Base-by-base conservation (phyloP, 225 moss, liverwort and hornwort genomes). In the Marchantia paleacea region DNA sequence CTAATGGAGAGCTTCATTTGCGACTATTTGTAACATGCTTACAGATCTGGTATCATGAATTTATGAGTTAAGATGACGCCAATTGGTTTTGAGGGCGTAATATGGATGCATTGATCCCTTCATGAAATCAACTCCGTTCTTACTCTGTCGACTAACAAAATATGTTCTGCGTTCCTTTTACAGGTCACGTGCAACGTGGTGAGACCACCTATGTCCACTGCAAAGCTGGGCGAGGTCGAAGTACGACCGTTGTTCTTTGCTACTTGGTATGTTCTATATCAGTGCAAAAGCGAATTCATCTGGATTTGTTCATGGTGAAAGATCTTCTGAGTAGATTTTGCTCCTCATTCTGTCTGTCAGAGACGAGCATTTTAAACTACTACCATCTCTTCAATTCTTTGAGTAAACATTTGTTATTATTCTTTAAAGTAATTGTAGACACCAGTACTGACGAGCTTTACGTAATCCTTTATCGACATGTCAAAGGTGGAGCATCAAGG, bases 161-260 rank as follows among this genome's bases (percentile, higher is more conserved):
- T 39, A 30, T 2, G 12, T 64, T 52, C 60, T 9, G 58, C 13
- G 16, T 30, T 24, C 0, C 18, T 7, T 82, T 61, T 65, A 25
- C 90, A 96, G 96, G 87, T 65, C 96, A 94, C 84, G 91, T 88
- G 55, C 88, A 87, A 84, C 86, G 79, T 63, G 91, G 90, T 54
- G 92, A 94, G 86, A 92, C 91, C 58, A 91, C 93, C 22, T 97
- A 97, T 73, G 96, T 97, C 69, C 96, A 97, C 82, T 97, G 96
- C 70, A 97, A 97, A 83, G 96, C 96, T 55, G 96, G 96, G 54
- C 92, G 96, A 75, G 96, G 96, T 57, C 91, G 96, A 72, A 97
- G 96, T 83, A 97, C 96, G 69, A 97, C 96, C 11, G 94, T 97
- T 64, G 94, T 97, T 80, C 86, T 97, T 48, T 97, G 96, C 83